phyloP scores from a whole-genome alignment of 164 flowering plant genomes.

The Brasenia schreberi region DNA sequence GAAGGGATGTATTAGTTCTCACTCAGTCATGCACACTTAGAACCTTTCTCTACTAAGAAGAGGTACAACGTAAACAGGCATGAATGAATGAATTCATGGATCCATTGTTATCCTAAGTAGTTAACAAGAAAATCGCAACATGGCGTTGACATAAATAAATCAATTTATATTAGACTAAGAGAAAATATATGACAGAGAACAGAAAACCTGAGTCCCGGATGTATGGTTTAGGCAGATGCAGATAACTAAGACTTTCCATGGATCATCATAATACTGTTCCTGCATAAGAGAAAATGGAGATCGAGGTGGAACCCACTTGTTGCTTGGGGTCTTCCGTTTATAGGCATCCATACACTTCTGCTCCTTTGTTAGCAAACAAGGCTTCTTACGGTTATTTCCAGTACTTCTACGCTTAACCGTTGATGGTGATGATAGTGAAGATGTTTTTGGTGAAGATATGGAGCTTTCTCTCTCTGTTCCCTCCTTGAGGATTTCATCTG shows the following conservation, averaged over 20 bases:
- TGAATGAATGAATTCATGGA: too few relatives aligned
- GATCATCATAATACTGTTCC: constrained; percentile 58
- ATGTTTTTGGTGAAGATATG: neutral
- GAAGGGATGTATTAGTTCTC: too few relatives aligned
- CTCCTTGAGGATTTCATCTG: neutral
- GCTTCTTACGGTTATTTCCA: neutral
- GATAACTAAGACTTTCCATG: constrained; percentile 83
- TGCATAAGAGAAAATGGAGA: constrained; percentile 47
- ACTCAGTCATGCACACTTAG: too few relatives aligned
- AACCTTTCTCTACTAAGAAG: too few relatives aligned
- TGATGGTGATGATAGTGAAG: neutral
- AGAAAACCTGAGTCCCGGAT: constrained; percentile 39
- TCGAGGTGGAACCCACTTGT: constrained; percentile 55
- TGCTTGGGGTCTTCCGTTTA: constrained; percentile 26
- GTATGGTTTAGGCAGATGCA: constrained; percentile 75
- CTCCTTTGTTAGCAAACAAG: constrained; percentile 15
- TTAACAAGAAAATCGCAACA: too few relatives aligned
- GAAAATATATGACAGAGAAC: too few relatives aligned
- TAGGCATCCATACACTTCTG: constrained; percentile 52
- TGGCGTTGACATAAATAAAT: too few relatives aligned
- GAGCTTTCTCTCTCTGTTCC: neutral
- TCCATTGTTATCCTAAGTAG: too few relatives aligned
- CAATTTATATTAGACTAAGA: too few relatives aligned
- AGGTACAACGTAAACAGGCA: too few relatives aligned
- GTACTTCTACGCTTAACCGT: neutral